Conservation (phyloP, 2,329 filamentous ascomycete genomes). For the Colletotrichum sp. region DNA sequence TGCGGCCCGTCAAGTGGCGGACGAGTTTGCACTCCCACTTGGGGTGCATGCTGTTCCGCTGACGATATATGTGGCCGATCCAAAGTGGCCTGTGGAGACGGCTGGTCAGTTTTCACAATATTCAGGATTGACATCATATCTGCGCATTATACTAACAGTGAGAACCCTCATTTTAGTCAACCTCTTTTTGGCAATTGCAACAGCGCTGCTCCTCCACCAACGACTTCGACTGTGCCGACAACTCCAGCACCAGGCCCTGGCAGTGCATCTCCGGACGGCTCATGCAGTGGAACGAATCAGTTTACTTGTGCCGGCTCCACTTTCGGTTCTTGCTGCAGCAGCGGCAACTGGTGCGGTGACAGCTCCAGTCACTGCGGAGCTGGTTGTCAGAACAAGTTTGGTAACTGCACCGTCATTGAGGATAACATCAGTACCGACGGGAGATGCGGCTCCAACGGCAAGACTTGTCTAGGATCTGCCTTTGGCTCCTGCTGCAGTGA, state of each 20-base stretch:
- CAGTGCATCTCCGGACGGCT: neutral
- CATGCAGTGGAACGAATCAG: neutral
- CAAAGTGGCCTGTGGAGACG: neutral
- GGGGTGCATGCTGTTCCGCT: neutral
- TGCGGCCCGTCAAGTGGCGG: neutral
- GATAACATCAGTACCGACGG: neutral
- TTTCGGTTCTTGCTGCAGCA: neutral
- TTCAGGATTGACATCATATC: neutral
- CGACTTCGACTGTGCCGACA: neutral
- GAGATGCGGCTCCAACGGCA: neutral
- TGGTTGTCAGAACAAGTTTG: neutral
- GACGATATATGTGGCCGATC: neutral
- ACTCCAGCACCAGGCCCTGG: neutral
- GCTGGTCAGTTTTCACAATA: neutral
- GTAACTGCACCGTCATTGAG: neutral
- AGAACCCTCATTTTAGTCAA: neutral
- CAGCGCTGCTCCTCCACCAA: neutral
- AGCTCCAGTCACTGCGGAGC: neutral
- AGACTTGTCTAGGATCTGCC: neutral
- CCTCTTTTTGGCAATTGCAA: neutral
- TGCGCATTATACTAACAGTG: neutral
- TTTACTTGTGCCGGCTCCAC: neutral
- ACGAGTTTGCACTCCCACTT: neutral
- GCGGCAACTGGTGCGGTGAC: neutral
- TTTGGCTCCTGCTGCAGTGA: neutral